Conservation (phyloP, 2,329 filamentous ascomycete genomes). For the Pseudogymnoascus sp. region DNA sequence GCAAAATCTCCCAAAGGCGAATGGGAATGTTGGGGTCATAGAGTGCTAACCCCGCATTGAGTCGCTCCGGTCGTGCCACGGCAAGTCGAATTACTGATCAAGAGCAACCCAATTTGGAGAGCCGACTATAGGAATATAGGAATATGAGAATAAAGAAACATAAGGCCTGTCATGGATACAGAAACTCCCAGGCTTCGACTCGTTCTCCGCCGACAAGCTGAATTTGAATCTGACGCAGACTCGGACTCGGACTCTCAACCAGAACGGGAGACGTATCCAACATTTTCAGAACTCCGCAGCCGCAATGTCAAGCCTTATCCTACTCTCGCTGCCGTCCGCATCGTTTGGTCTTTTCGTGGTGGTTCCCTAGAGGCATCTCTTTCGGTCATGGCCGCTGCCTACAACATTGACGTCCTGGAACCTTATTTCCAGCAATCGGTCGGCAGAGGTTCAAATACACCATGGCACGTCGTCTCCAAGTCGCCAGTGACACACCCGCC, state of each 20-base stretch:
- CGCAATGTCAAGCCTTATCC: neutral
- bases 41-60: neutral
- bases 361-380: neutral
- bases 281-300: neutral
- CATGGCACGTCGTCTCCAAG: neutral
- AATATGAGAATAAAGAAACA: neutral
- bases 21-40: neutral
- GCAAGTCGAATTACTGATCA: neutral
- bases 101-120: neutral
- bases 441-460: neutral
- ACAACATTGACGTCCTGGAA: neutral
- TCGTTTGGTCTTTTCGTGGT: neutral
- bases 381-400: neutral
- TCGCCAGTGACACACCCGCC: neutral
- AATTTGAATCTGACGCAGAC: neutral
- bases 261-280: neutral
- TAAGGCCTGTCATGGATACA: too few relatives aligned
- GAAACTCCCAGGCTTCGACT: neutral
- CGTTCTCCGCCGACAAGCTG: neutral
- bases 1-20: neutral
- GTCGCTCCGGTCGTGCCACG: neutral
- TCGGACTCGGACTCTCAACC: neutral
- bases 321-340: neutral
- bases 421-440: neutral
- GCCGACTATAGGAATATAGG: neutral